Evolutionary conservation across 306 rosid genomes (phyloP), one percentile per base, ranked within the genome.

Genomic region (Sechiopsis laciniata): DNA sequence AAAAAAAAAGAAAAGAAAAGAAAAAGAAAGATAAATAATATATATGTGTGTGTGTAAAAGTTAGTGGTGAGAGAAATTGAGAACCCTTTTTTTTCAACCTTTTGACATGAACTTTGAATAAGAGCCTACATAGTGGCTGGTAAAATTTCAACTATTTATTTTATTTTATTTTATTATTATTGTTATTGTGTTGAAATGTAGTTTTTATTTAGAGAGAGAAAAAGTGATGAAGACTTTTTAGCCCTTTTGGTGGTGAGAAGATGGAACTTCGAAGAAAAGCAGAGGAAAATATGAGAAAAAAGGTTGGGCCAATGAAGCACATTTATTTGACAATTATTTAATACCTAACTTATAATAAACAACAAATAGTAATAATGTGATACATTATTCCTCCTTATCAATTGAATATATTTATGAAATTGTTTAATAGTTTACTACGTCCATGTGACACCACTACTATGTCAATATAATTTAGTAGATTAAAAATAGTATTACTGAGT

Each of bases 271-370:
- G 10, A 65, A 40, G 53, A 65, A 42, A 42, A 65, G 32, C 12
- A 17, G 2, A 63, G 69, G 69, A 63, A 63, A 40, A 64, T 37
- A 45, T 17, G 71, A 19, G 26, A 26, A 64, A 64, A 26, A 45
- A n/a, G 48, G 2, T 40, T 19, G 72, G 11, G 54, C 17, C 17
- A 19, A 17, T 17, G 54, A 16, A 45, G 72, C 72, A 66, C 35
- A 19, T 42, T 66, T 66, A 42, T 66, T 66, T 42, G 35, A 66
- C 42, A 45, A 42, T 42, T 42, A 8, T 24, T 65, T 11, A 9
- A 9, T 20, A 66, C 72, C 72, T 45, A 66, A 66, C 71, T n/a
- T 29, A 22, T n/a, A 8, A 58, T 21, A 15, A 58, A 21, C 7
- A 53, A 16, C 16, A 52, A 52, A 52, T 52, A 14, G 19, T 16